phyloP scores from a whole-genome alignment of 331 rosid genomes.

The Pyrus hybrid region DNA sequence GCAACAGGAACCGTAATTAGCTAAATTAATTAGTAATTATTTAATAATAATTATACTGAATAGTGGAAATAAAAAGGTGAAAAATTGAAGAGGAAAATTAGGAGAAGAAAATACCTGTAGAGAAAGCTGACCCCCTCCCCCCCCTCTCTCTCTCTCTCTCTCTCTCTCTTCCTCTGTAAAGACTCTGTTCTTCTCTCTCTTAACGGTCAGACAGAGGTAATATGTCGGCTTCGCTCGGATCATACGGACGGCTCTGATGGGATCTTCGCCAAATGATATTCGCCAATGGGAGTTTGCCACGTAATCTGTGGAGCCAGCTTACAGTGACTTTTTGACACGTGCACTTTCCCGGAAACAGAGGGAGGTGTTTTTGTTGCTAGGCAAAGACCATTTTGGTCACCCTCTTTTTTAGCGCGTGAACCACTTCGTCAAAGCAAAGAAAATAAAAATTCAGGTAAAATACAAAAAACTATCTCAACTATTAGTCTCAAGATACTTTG shows the following conservation, averaged over 20 bases:
- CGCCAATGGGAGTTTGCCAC: constrained; percentile 33
- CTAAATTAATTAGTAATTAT: neutral
- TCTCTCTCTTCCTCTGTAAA: constrained; percentile 7
- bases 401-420: constrained; percentile 13
- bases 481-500: no score
- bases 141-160: constrained; percentile 11
- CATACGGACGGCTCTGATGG: constrained; percentile 67
- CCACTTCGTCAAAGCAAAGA: neutral
- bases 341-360: constrained; percentile 61
- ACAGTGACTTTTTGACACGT: constrained; percentile 61
- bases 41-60: neutral
- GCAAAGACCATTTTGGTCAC: neutral
- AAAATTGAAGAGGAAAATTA: constrained; percentile 11
- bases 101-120: constrained; percentile 27
- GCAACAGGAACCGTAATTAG: constrained; percentile 10
- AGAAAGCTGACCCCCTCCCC: constrained; percentile 20
- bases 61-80: constrained; percentile 2
- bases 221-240: constrained; percentile 34
- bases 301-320: constrained; percentile 45
- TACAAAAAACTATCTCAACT: no score
- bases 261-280: constrained; percentile 15
- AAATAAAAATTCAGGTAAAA: no score
- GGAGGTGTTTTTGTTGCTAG: neutral
- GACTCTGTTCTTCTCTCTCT: constrained; percentile 20
- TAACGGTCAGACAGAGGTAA: constrained; percentile 26